These are phyloP conservation scores for Eucalyptus erythrocorys DNA, from an alignment of 345 rosid species.

Conservation along the genomic window DNA sequence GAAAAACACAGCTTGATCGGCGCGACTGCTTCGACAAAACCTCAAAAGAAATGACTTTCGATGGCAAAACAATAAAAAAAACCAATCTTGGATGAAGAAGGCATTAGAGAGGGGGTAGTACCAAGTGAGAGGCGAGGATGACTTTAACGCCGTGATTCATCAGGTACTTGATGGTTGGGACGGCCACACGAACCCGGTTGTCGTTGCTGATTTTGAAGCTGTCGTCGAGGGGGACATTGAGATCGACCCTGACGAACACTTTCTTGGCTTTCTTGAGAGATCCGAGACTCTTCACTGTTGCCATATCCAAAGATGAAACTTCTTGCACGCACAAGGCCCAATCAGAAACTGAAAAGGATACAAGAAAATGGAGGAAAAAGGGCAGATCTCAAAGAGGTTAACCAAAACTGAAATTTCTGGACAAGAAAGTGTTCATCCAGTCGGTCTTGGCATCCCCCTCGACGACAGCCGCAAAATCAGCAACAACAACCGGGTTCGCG, in stretches of 20 bases:
- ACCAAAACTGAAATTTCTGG: too few relatives aligned
- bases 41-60: not conserved
- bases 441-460: too few relatives aligned
- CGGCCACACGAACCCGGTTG: constrained; percentile 38
- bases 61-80: not conserved
- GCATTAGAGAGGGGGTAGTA: too few relatives aligned
- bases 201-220: constrained; percentile 37
- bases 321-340: not conserved
- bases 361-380: too few relatives aligned
- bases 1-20: not conserved
- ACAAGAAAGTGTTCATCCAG: too few relatives aligned
- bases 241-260: constrained; percentile 56
- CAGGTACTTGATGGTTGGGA: constrained; percentile 46
- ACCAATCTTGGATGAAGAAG: not conserved
- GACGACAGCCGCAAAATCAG: too few relatives aligned
- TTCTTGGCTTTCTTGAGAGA: constrained; percentile 37
- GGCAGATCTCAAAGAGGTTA: too few relatives aligned
- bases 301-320: constrained; percentile 6
- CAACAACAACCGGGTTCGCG: too few relatives aligned
- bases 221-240: constrained; percentile 44
- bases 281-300: constrained; percentile 45
- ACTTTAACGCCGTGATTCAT: constrained; percentile 26
- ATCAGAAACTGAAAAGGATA: too few relatives aligned
- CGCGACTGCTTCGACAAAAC: not conserved
- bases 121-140: constrained; percentile 39